These are phyloP conservation scores for Rhodosporidiobolus sp. DNA, from an alignment of 768 basidiomycete species.

Conservation along the genomic window DNA sequence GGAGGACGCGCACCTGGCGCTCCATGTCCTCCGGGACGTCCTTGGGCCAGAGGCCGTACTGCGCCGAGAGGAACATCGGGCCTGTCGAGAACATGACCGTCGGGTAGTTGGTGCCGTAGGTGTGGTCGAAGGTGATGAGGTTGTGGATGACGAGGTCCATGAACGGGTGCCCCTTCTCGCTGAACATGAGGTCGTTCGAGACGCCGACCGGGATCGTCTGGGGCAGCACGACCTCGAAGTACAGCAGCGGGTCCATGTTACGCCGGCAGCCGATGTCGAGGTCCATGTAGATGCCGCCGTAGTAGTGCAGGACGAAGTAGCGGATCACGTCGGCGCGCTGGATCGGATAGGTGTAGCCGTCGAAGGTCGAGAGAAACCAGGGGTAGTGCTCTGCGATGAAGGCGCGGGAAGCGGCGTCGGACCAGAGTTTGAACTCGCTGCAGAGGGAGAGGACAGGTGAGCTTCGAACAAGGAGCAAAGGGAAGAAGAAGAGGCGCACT, in stretches of 20 bases:
- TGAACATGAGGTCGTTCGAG: slow-evolving; percentile 94
- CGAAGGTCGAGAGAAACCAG: slow-evolving; percentile 91
- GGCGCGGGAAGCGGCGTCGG: slow-evolving; percentile 80
- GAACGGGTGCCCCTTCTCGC: slow-evolving; percentile 79
- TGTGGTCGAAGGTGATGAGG: slow-evolving; percentile 84
- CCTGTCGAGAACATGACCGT: slow-evolving; percentile 99
- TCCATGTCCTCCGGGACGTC: slow-evolving; percentile 28
- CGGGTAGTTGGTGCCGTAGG: slow-evolving; percentile 93
- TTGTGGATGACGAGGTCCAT: slow-evolving; percentile 90
- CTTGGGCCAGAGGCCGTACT: slow-evolving; percentile 76
- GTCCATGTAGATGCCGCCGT: slow-evolving; percentile 93
- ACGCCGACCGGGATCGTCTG: slow-evolving; percentile 96
- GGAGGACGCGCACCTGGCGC: slow-evolving; percentile 69
- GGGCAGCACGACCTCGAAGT: slow-evolving; percentile 80
- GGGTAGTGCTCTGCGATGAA: slow-evolving; percentile 85
- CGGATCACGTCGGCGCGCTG: slow-evolving; percentile 90
- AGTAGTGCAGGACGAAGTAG: slow-evolving; percentile 94
- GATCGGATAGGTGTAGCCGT: slow-evolving; percentile 61
- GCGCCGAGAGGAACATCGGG: slow-evolving; percentile 95
- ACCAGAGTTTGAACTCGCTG: slow-evolving; percentile 97
- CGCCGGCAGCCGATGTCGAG: slow-evolving; percentile 91
- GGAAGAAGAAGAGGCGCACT: slow-evolving; percentile 59
- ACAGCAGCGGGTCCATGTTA: slow-evolving; percentile 77
- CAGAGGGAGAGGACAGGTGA: neutral
- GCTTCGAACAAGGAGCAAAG: neutral